Conservation (phyloP, 1,284 basidiomycete species). For the Hemileia vastatrix region DNA sequence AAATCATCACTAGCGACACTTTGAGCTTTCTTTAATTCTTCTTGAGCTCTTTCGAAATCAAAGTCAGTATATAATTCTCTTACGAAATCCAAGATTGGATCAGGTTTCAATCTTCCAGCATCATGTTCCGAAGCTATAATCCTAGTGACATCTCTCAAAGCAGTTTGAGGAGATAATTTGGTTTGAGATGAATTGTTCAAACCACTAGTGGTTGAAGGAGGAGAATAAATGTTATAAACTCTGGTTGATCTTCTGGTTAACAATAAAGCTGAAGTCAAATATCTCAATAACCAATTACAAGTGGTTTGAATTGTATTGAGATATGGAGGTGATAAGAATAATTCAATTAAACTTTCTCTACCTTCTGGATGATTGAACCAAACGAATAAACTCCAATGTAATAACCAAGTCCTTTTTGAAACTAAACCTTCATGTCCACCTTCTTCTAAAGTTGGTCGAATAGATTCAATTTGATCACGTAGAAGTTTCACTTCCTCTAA, state of each 20-base stretch:
- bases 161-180: too few relatives aligned
- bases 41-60: constrained; percentile 77
- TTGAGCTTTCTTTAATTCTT: constrained; percentile 68
- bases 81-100: constrained; percentile 85
- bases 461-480: constrained; percentile 75
- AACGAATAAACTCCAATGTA: constrained; percentile 96
- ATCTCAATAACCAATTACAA: constrained; percentile 86
- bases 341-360: constrained; percentile 81
- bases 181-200: constrained; percentile 6
- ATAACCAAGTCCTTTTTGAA: constrained; percentile 92
- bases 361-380: constrained; percentile 94
- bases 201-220: constrained; percentile 34
- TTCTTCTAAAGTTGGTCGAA: constrained; percentile 48
- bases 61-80: constrained; percentile 88
- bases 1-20: constrained; percentile 81
- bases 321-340: constrained; percentile 88
- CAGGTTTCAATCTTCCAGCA: constrained; percentile 47
- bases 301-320: constrained; percentile 97
- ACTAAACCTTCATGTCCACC: constrained; percentile 61
- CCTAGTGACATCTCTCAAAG: too few relatives aligned
- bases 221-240: constrained; percentile 37
- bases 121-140: too few relatives aligned
- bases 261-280: constrained; percentile 86
- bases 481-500: constrained; percentile 87
- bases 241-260: constrained; percentile 71